Base-by-base conservation (phyloP, 2,329 filamentous ascomycete genomes). In the Dryadomyces sulphureus region DNA sequence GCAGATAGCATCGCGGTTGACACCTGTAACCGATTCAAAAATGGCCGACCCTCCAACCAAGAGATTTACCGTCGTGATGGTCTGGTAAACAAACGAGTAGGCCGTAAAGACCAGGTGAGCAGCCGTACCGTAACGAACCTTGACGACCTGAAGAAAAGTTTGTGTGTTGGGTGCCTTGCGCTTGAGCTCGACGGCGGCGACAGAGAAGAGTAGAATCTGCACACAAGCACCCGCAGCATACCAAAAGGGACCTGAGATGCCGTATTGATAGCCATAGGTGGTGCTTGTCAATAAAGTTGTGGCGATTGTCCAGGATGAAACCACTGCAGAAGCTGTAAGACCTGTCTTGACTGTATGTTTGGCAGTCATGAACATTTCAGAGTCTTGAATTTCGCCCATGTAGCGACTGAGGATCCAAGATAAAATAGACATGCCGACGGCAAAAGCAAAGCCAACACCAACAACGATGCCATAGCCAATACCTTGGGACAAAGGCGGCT, bases 291-390 rank as follows among this genome's bases (percentile, higher is more conserved):
- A 69, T 1, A 89, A 67, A 0, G 84, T 90, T 19, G 84, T 85
- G 1, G 86, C 86, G 85, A 87, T 93, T 0, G 87, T 94, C 88
- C 88, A 94, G 7, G 81, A 87, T n/a, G 82, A 88, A 2, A 94
- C 85, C n/a, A 94, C 87, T 14, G 87, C 88, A 9, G 84, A 84
- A 7, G 85, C 84, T 1, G 94, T 86, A 17, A 94, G 70, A 40
- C 88, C 88, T 9, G 85, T 88, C 59, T 93, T 94, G 53, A 94
- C 84, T 2, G 84, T 88, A 51, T 88, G 72, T 17, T 86, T 86
- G 42, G 87, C 87, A 0, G 87, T 94, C 53, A 75, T 87, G 69
- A 94, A 94, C 76, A 88, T 90, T 65, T 94, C 88, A 0, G 83
- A 89, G 0, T 88, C 94, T 61, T 93, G 86, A 2, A 88, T 67